These are phyloP conservation scores for Leishmania guyanensis DNA, from an alignment of 208 protist genomes.

Conservation along the genomic window DNA sequence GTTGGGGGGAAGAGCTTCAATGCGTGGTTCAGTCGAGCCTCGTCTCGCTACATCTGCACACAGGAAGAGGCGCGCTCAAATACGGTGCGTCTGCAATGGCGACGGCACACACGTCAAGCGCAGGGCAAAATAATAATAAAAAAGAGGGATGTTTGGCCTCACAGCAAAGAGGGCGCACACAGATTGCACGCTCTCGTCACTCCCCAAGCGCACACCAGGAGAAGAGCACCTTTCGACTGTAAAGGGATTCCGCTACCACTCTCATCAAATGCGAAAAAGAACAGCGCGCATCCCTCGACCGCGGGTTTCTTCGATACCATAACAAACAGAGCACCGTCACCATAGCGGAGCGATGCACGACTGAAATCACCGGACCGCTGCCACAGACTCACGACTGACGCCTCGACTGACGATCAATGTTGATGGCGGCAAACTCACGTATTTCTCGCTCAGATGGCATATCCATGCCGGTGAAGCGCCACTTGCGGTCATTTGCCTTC, in stretches of 20 bases:
- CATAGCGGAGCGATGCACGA: neutral
- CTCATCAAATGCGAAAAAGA: neutral
- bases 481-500: conserved; percentile 89
- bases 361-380: neutral
- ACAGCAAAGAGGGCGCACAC: neutral
- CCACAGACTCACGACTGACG: neutral
- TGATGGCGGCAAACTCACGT: conserved; percentile 87
- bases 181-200: neutral
- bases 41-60: neutral
- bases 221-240: neutral
- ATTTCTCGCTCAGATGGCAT: conserved; percentile 80
- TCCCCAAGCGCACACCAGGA: neutral
- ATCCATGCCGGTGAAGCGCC: conserved; percentile 83
- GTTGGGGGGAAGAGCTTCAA: neutral
- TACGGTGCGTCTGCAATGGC: neutral
- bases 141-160: neutral
- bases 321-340: neutral
- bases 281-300: neutral
- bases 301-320: neutral
- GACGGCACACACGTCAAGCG: neutral
- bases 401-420: conserved; percentile 58
- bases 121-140: neutral
- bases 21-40: neutral
- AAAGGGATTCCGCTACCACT: neutral
- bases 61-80: neutral